Conservation (phyloP, 306 rosid species). For the Hippophae tibetana region DNA sequence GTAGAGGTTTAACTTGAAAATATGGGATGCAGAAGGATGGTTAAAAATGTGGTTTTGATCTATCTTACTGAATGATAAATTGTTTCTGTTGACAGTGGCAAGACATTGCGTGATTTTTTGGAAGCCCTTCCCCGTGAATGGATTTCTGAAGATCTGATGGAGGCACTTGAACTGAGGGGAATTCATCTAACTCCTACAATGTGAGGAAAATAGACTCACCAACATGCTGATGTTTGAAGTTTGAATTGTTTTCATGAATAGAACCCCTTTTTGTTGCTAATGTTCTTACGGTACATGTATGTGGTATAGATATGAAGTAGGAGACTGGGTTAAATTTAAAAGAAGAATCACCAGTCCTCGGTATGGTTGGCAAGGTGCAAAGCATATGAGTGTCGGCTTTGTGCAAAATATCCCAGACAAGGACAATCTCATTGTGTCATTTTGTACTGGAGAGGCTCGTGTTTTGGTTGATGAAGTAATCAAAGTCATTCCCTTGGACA, state of each 20-base stretch:
- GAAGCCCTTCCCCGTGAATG: conserved; percentile 94
- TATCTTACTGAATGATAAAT: conserved; percentile 6
- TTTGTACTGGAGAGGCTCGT: conserved; percentile 89
- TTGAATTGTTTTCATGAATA: neutral
- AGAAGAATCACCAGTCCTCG: conserved; percentile 67
- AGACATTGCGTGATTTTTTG: conserved; percentile 74
- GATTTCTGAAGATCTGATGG: conserved; percentile 94
- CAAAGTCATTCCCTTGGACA: conserved; percentile 85
- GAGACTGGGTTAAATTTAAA: conserved; percentile 92
- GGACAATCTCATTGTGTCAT: conserved; percentile 71
- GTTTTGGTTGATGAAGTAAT: conserved; percentile 76
- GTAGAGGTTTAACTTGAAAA: neutral
- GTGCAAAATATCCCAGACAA: conserved; percentile 75
- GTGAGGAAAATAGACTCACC: conserved; percentile 32
- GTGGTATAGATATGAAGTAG: conserved; percentile 62
- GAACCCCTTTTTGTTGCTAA: neutral
- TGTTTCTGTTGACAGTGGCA: conserved; percentile 64
- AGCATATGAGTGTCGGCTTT: conserved; percentile 79
- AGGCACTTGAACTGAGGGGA: conserved; percentile 65
- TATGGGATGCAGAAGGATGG: too few relatives aligned
- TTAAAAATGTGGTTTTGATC: too few relatives aligned
- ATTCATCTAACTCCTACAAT: conserved; percentile 68
- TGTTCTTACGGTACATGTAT: neutral
- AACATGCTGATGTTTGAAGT: conserved; percentile 8
- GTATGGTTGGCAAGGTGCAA: conserved; percentile 90